These are phyloP conservation scores for Suillus plorans DNA, from an alignment of 768 basidiomycete species.

Conservation along the genomic window DNA sequence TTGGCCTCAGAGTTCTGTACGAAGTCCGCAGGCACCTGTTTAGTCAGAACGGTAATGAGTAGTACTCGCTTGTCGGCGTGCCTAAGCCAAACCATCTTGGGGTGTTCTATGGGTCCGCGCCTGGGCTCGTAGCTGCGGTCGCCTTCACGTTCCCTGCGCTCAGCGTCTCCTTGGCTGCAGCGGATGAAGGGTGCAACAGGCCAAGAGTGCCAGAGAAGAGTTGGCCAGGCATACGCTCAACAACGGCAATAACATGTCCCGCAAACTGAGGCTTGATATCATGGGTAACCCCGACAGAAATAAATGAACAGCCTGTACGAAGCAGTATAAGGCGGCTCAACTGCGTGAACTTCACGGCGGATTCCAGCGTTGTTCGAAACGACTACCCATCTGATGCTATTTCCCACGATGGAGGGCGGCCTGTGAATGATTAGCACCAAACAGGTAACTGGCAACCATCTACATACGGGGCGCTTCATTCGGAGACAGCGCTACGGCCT, in stretches of 20 bases:
- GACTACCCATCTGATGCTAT: too few species aligned
- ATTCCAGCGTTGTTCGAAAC: too few species aligned
- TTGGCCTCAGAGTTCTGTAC: constrained; percentile 93
- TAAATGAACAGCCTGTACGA: not conserved
- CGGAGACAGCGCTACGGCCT: too few species aligned
- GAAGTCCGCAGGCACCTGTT: constrained; percentile 97
- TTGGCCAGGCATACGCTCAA: constrained; percentile 98
- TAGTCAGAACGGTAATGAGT: constrained; percentile 96
- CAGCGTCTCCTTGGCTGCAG: constrained; percentile 98
- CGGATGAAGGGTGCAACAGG: constrained; percentile 91
- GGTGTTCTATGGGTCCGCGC: constrained; percentile 78
- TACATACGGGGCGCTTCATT: too few species aligned
- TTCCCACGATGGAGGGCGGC: too few species aligned
- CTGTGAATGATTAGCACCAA: too few species aligned
- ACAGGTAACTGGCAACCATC: too few species aligned
- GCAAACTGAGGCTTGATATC: constrained; percentile 98
- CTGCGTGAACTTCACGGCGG: too few species aligned
- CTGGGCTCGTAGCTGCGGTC: constrained; percentile 84
- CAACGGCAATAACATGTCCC: constrained; percentile 98
- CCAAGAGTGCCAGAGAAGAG: constrained; percentile 97
- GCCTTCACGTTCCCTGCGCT: constrained; percentile 95
- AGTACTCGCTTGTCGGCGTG: constrained; percentile 99
- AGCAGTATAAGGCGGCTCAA: too few species aligned
- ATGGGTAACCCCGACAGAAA: constrained; percentile 75
- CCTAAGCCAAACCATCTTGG: constrained; percentile 99